Evolutionary conservation across 352 stramenopile species (phyloP).

Genomic region (Pythium rhizo-oryzae): DNA sequence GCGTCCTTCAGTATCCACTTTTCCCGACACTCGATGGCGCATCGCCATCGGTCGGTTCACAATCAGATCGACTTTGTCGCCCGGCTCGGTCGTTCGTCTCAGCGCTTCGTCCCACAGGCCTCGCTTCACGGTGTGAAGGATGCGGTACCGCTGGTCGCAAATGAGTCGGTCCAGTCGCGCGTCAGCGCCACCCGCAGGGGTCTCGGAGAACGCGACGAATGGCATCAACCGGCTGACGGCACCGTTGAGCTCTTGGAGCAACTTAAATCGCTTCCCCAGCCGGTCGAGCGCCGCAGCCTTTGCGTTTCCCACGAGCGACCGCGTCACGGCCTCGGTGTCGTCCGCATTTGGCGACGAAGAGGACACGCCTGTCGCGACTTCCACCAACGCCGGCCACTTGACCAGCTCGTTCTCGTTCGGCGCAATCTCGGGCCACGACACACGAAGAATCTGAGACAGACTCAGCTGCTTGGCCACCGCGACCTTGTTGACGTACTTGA

Average conservation of each 20-base stretch:
- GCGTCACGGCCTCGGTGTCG: neutral
- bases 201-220: conserved; percentile 36
- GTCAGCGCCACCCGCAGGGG: neutral
- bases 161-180: conserved; percentile 39
- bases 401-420: conserved; percentile 60
- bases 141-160: conserved; percentile 51
- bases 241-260: conserved; percentile 78
- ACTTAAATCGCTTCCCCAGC: conserved; percentile 63
- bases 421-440: conserved; percentile 62
- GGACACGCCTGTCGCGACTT: conserved; percentile 44
- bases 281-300: conserved; percentile 28
- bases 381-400: conserved; percentile 69
- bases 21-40: conserved; percentile 63
- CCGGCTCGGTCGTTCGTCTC: conserved; percentile 45
- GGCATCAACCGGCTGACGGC: conserved; percentile 61
- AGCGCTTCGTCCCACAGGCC: conserved; percentile 75
- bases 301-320: neutral
- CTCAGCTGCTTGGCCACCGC: conserved; percentile 50
- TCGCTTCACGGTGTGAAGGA: conserved; percentile 78
- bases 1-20: conserved; percentile 60
- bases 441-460: conserved; percentile 52
- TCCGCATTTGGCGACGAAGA: neutral
- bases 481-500: conserved; percentile 80
- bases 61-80: conserved; percentile 64
- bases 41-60: conserved; percentile 85